Evolutionary conservation across 345 rosid genomes (phyloP).

Genomic region (Kandelia obovata): DNA sequence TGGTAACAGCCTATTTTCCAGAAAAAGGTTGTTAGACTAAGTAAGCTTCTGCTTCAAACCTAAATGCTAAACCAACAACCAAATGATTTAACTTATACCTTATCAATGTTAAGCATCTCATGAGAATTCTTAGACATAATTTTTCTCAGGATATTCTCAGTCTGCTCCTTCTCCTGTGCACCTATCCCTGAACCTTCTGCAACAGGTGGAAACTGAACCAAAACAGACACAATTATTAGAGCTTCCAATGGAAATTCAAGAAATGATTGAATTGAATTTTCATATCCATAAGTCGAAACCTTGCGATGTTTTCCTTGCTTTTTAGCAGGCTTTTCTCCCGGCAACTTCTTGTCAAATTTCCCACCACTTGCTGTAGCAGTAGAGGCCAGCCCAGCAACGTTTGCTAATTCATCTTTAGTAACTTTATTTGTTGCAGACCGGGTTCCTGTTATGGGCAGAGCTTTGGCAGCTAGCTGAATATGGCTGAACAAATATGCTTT

Average conservation of each 20-base stretch:
- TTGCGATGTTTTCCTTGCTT: constrained; percentile 79
- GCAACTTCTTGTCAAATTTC: constrained; percentile 85
- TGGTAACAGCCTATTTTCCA: constrained; percentile 61
- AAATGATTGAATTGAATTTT: constrained; percentile 2
- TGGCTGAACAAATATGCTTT: constrained; percentile 51
- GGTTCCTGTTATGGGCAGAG: constrained; percentile 82
- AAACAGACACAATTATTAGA: constrained; percentile 1
- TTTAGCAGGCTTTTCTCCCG: constrained; percentile 77
- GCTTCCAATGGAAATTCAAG: neutral
- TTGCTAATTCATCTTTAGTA: constrained; percentile 64
- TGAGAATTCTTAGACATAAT: constrained; percentile 78
- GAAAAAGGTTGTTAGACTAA: neutral
- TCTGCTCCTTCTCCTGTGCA: constrained; percentile 71
- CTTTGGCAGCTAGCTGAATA: constrained; percentile 78
- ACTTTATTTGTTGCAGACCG: constrained; percentile 60
- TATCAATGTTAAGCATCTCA: constrained; percentile 74
- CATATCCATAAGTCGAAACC: constrained; percentile 35
- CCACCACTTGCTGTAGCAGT: constrained; percentile 95
- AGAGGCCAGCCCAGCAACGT: constrained; percentile 85
- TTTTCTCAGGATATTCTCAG: constrained; percentile 69
- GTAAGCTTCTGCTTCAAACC: neutral
- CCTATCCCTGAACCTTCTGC: constrained; percentile 56
- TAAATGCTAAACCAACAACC: constrained; percentile 6
- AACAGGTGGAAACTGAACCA: constrained; percentile 74
- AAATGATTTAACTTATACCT: constrained; percentile 42